Evolutionary conservation across 305 asterid genomes (phyloP).

Genomic region (Fraxinus sp.): DNA sequence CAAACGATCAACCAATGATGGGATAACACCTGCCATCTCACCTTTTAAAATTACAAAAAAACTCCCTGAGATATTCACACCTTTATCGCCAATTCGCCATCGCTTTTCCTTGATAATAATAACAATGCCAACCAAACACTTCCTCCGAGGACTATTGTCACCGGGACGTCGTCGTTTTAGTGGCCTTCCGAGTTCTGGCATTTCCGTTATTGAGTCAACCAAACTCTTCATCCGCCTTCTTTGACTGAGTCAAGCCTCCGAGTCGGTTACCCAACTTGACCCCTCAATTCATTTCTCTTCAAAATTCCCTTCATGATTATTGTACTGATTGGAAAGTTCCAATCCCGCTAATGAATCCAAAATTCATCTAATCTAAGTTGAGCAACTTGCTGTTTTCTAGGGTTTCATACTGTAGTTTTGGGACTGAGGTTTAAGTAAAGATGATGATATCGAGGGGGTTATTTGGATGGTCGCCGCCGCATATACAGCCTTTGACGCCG

Average conservation of each 20-base stretch:
- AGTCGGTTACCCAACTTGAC: slow-evolving; percentile 1
- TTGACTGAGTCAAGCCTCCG: slow-evolving; percentile 39
- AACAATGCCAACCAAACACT: background rate
- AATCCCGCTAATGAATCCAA: background rate
- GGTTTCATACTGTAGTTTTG: slow-evolving; percentile 3
- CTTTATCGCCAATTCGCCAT: slow-evolving; percentile 14
- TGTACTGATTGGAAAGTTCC: background rate
- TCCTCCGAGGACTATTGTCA: slow-evolving; percentile 17
- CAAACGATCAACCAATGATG: background rate
- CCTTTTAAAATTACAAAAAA: background rate
- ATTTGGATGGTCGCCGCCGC: slow-evolving; percentile 99
- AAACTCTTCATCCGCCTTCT: slow-evolving; percentile 38
- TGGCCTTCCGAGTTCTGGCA: slow-evolving; percentile 4
- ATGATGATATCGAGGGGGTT: slow-evolving; percentile 98
- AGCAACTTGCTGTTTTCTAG: slow-evolving; percentile 4
- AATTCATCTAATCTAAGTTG: slow-evolving; percentile 4
- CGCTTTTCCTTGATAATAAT: slow-evolving; percentile 9
- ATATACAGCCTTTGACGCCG: slow-evolving; percentile 96
- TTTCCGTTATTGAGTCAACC: slow-evolving; percentile 28
- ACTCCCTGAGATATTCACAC: slow-evolving; percentile 18
- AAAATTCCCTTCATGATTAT: background rate
- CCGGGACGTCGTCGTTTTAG: slow-evolving; percentile 23
- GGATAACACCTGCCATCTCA: background rate
- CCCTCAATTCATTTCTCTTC: slow-evolving; percentile 14
- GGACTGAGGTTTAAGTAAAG: slow-evolving; percentile 25